Percentiles rank a stretch among this genome's conserved stretches.
Conservation (phyloP, 495 filamentous ascomycete genomes). For the Talaromyces proteolyticus region DNA sequence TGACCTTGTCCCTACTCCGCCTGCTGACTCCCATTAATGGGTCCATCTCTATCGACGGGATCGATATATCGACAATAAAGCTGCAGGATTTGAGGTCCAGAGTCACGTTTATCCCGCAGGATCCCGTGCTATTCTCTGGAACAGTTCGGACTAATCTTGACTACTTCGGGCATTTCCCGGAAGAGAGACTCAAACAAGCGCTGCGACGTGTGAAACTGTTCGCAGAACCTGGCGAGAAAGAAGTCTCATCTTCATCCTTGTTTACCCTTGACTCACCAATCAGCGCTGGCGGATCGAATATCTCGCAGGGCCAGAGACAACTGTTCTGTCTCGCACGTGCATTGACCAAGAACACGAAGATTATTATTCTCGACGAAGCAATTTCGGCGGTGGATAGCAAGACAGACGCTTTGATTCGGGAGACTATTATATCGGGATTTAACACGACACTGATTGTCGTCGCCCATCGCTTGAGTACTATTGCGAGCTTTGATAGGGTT, state of each 20-base stretch:
- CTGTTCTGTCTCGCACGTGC: constrained; percentile 39
- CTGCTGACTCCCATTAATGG: constrained; percentile 73
- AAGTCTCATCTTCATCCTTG: too few species aligned
- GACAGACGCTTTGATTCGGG: constrained; percentile 65
- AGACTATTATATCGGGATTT: constrained; percentile 43
- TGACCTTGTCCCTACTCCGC: constrained; percentile 78
- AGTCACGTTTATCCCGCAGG: constrained; percentile 87
- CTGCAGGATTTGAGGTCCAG: constrained; percentile 71
- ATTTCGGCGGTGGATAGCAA: constrained; percentile 43
- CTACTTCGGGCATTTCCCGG: constrained; percentile 72
- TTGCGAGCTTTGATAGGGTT: constrained; percentile 31
- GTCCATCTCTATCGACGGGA: constrained; percentile 71
- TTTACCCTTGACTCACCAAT: constrained; percentile 35
- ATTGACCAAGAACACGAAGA: constrained; percentile 26
- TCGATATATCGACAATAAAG: constrained; percentile 73
- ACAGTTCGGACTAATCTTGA: constrained; percentile 83
- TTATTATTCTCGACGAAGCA: constrained; percentile 46
- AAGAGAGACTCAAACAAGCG: constrained; percentile 69
- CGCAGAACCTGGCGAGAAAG: neutral
- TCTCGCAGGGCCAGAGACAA: constrained; percentile 38
- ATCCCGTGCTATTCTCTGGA: constrained; percentile 81
- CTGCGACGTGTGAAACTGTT: constrained; percentile 52
- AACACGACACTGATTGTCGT: constrained; percentile 30
- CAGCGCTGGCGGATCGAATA: constrained; percentile 20
- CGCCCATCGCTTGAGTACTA: constrained; percentile 35